Conservation (phyloP, 2,329 filamentous ascomycete species). For the Stagonosporopsis cucurbitacearum region DNA sequence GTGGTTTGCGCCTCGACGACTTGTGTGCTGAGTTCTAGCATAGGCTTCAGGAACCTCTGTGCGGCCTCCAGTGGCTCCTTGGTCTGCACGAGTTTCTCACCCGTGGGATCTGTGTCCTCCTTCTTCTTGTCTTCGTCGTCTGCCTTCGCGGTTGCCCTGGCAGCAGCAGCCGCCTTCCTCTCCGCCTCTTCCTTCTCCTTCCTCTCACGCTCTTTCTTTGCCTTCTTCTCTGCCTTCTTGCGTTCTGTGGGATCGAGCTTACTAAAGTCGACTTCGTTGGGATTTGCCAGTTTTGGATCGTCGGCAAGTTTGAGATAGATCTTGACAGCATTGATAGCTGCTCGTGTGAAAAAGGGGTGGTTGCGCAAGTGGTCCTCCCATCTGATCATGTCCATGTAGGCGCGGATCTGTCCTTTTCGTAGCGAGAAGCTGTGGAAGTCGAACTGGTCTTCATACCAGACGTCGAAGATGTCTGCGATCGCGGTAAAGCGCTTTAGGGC, state of each 20-base stretch:
- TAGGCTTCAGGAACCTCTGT: constrained; percentile 81
- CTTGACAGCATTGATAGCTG: constrained; percentile 80
- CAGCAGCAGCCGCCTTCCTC: constrained; percentile 78
- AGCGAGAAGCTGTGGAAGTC: constrained; percentile 98
- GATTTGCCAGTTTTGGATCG: constrained; percentile 69
- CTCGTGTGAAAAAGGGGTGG: constrained; percentile 89
- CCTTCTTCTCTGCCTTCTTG: constrained; percentile 90
- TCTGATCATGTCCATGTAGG: constrained; percentile 93
- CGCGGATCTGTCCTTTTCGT: constrained; percentile 93
- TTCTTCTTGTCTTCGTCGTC: constrained; percentile 75
- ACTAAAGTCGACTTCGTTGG: constrained; percentile 64
- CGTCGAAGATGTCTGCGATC: constrained; percentile 90
- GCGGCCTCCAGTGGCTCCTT: constrained; percentile 83
- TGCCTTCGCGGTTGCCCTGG: constrained; percentile 63
- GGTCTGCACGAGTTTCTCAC: constrained; percentile 79
- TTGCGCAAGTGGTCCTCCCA: constrained; percentile 94
- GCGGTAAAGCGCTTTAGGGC: constrained; percentile 92
- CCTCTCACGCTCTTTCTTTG: constrained; percentile 74
- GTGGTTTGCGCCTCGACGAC: constrained; percentile 81
- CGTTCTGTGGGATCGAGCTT: constrained; percentile 66
- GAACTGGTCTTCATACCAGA: constrained; percentile 98
- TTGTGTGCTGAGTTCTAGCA: constrained; percentile 83
- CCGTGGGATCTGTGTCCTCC: constrained; percentile 87
- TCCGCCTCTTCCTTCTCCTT: constrained; percentile 79
- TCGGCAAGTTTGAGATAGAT: constrained; percentile 83